Percentiles rank a stretch among this genome's conserved stretches.
These are phyloP conservation scores for Citrus reticulata DNA, from an alignment of 345 rosid genomes.

Conservation along the genomic window DNA sequence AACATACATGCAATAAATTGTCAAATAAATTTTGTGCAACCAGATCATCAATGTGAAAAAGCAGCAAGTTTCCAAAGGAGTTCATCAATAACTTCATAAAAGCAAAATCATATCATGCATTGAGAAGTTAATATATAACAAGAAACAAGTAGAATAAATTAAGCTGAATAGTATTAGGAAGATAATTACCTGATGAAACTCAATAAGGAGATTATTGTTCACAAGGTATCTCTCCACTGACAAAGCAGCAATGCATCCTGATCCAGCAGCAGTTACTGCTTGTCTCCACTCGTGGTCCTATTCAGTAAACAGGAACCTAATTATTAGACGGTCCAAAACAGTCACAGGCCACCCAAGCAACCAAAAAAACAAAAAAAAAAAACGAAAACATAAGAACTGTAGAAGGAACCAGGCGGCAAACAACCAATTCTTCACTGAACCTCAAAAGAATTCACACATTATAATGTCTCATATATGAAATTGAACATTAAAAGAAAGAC, in stretches of 20 bases:
- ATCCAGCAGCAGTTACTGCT: conserved; percentile 95
- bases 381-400: not conserved
- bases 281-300: conserved; percentile 99
- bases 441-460: not conserved
- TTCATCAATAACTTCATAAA: not conserved
- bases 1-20: not conserved
- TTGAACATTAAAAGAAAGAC: not conserved
- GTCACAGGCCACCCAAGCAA: not conserved
- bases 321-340: not conserved
- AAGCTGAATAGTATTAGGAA: not conserved
- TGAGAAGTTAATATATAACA: not conserved
- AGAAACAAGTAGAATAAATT: not conserved
- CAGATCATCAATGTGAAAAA: not conserved
- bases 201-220: conserved; percentile 74
- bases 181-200: conserved; percentile 83
- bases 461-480: not conserved
- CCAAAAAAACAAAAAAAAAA: not conserved
- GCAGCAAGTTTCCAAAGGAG: not conserved
- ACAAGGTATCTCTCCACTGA: conserved; percentile 96
- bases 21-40: not conserved
- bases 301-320: conserved; percentile 5
- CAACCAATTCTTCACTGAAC: not conserved
- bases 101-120: not conserved
- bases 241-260: conserved; percentile 96
- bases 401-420: not conserved